Evolutionary conservation across 371 early-diverging fungal species (phyloP).

Genomic region (Umbelopsis sp.): DNA sequence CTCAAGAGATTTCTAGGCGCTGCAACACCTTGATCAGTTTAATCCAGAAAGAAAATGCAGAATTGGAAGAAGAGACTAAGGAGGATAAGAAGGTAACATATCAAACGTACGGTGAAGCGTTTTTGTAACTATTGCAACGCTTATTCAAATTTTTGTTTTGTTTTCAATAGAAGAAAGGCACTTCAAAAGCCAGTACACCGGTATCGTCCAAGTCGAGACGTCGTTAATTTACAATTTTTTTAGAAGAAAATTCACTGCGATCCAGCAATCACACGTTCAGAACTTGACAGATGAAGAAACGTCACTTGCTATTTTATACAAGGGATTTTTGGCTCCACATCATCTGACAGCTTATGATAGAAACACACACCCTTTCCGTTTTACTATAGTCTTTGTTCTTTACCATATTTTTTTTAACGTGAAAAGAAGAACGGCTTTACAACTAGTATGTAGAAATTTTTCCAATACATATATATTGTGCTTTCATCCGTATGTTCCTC

Average conservation of each 20-base stretch:
- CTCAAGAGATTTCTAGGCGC: conserved; percentile 79
- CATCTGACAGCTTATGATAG: neutral
- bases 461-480: neutral
- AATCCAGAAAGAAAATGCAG: conserved; percentile 65
- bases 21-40: conserved; percentile 77
- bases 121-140: neutral
- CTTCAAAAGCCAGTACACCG: conserved; percentile 24
- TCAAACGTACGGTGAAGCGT: neutral
- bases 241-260: conserved; percentile 16
- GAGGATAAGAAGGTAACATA: conserved; percentile 48
- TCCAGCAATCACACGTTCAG: neutral
- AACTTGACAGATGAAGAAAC: too few relatives aligned
- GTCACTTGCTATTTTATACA: neutral
- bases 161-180: conserved; percentile 19
- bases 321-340: conserved; percentile 3
- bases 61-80: conserved; percentile 38
- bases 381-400: conserved; percentile 2
- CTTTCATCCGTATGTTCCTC: too few relatives aligned
- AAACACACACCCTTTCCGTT: conserved; percentile 4
- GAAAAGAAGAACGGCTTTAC: conserved; percentile 22
- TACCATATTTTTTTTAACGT: conserved; percentile 13
- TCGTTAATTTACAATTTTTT: conserved; percentile 27
- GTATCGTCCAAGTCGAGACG: conserved; percentile 33
- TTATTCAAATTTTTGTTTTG: neutral
- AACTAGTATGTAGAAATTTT: conserved; percentile 21